Evolutionary conservation across 23 red algal species (phyloP), one percentile per base, ranked within the genome.

Genomic region (Gracilaria domingensis): DNA sequence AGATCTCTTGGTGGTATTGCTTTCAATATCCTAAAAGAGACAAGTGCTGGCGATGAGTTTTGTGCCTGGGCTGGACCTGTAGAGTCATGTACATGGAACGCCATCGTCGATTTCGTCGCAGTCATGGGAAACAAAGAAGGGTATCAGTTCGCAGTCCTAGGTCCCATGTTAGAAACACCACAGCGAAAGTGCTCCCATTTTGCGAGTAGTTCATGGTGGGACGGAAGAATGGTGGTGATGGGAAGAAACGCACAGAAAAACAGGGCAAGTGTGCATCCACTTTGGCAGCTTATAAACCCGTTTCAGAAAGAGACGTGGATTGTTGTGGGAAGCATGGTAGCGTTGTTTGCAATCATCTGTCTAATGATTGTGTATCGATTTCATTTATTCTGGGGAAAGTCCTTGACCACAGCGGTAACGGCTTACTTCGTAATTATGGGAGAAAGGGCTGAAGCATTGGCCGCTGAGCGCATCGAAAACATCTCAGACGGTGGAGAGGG

Each of bases 381-480:
- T 49, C 84, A 57, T 40, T 42, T 47, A 6, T 66, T 66, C 35
- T 50, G 47, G 0, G 39, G 39, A 45, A 50, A 50, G 39, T 49
- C 72, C 4, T 47, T 75, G 13, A n/a, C 75, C 40, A 75, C 83
- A 29, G 67, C 84, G 13, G 18, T 87, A 26, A 86, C 82, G 12
- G 82, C 82, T 13, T 87, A 55, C 36, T 87, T 75, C 48, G 72
- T 87, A 11, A 39, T 87, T 42, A 53, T 71, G 39, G 84, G 84
- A 34, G 67, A 87, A 12, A 12, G 45, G 21, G 11, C 26, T 14
- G 49, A 34, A 13, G 84, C 67, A n/a, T 16, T 87, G 9, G 64
- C 67, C 23, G 12, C 12, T 29, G 72, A 18, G 39, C 38, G 64
- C 16, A 69, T 0, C 0, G 7, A 8, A 69, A 36, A 36, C 1